Evolutionary conservation across 2,329 filamentous ascomycete species (phyloP).

Genomic region (Cladosporium oxysporum): DNA sequence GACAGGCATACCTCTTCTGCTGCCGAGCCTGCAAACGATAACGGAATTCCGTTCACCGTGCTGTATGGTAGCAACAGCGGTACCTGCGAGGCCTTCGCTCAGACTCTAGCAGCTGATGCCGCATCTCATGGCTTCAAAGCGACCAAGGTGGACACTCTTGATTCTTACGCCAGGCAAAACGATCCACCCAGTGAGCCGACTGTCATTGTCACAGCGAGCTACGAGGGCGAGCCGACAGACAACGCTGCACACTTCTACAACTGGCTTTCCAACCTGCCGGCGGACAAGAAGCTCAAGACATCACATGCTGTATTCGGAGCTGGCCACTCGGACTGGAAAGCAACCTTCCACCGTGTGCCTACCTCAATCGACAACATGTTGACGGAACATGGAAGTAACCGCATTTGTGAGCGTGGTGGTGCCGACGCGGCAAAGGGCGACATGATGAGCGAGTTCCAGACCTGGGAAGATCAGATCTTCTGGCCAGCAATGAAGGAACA

Average conservation of each 20-base stretch:
- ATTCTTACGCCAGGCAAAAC: slow-evolving; percentile 59
- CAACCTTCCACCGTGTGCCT: slow-evolving; percentile 68
- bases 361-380: slow-evolving; percentile 61
- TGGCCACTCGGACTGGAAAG: slow-evolving; percentile 58
- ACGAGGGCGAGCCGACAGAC: slow-evolving; percentile 73
- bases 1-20: slow-evolving; percentile 3
- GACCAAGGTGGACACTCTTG: slow-evolving; percentile 56
- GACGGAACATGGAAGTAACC: slow-evolving; percentile 51
- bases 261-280: slow-evolving; percentile 62
- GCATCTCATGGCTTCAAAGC: slow-evolving; percentile 60
- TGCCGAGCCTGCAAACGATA: slow-evolving; percentile 9
- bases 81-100: slow-evolving; percentile 70
- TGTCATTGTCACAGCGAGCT: slow-evolving; percentile 68
- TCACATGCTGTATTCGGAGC: slow-evolving; percentile 73
- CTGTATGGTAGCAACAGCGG: slow-evolving; percentile 74
- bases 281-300: slow-evolving; percentile 52
- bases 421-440: slow-evolving; percentile 64
- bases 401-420: slow-evolving; percentile 54
- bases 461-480: slow-evolving; percentile 63
- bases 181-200: slow-evolving; percentile 63
- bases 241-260: slow-evolving; percentile 69
- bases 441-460: slow-evolving; percentile 69
- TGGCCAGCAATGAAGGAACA: slow-evolving; percentile 54
- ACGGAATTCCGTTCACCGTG: slow-evolving; percentile 58
- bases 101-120: slow-evolving; percentile 63